Base-by-base conservation (phyloP, 805 yeast species). In the Starmera caribaea region DNA sequence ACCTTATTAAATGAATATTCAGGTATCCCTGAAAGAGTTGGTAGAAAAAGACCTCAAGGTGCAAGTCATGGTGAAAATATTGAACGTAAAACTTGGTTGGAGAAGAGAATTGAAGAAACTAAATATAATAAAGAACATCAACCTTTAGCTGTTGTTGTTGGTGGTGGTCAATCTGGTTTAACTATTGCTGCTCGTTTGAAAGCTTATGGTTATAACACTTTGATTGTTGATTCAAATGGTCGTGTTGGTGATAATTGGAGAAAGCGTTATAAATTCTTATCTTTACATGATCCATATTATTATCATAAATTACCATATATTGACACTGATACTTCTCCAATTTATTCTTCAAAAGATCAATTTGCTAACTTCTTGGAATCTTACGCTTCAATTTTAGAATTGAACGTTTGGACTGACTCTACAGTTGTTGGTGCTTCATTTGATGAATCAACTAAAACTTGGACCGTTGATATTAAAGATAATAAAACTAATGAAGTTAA, bases 211-310 rank as follows among this genome's bases (percentile, higher is more conserved):
- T 54, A 67, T 32, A 59, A 61, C 37, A 51, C 63, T 1, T 53
- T 68, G 35, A 61, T 68, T 36, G 57, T 68, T 15, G 72, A 68
- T 34, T 53, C 57, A 16, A 60, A 63, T 47, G 27, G 43, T 37
- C 48, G 57, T 28, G 54, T 67, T 38, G 73, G 74, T 43, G 73
- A 68, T 45, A 68, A 68, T 49, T 68, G 73, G 73, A 58, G 74
- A 49, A 54, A 57, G 41, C 53, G 74, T 32, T 68, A 68, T 48
- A 63, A 62, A 48, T 67, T 69, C 37, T 51, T 68, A 31, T 66
- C 68, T 7, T 49, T 68, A 26, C 74, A 68, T 47, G 74, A 68
- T 47, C 71, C 73, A 1, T 67, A 63, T 41, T 66, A 63, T 58
- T 61, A 61, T 42, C 68, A 64, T 46, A 66, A 65, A 45, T 48